Conservation (phyloP, 2,329 filamentous ascomycete genomes). For the Trichoderma brevicompactum region DNA sequence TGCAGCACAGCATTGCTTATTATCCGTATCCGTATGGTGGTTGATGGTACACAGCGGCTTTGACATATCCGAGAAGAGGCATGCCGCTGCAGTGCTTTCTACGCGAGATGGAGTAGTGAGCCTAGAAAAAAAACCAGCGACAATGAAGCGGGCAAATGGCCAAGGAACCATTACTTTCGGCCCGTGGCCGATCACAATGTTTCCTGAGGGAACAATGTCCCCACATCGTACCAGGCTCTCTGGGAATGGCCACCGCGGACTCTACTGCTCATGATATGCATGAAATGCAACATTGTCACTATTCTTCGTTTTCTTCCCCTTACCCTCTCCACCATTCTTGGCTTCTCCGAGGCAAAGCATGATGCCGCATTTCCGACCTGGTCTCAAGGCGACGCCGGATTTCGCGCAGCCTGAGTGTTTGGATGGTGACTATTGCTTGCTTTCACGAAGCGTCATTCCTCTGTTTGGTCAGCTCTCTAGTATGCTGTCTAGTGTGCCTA, state of each 20-base stretch:
- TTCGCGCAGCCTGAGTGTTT: neutral
- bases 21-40: no score
- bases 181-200: slow-evolving; percentile 24
- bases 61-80: neutral
- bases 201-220: slow-evolving; percentile 1
- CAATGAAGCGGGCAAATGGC: neutral
- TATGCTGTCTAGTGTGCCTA: neutral
- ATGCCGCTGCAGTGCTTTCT: neutral
- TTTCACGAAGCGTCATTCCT: slow-evolving; percentile 10
- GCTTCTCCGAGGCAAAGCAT: slow-evolving; percentile 1
- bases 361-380: slow-evolving; percentile 5
- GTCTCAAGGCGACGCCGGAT: neutral
- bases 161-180: neutral
- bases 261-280: slow-evolving; percentile 3
- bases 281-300: slow-evolving; percentile 2
- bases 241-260: neutral
- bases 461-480: slow-evolving; percentile 14
- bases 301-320: neutral
- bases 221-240: slow-evolving; percentile 2
- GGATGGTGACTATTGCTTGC: neutral
- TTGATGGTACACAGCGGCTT: neutral
- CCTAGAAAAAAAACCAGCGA: neutral
- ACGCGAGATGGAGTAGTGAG: neutral
- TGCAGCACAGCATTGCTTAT: neutral
- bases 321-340: neutral